Evolutionary conservation across 495 filamentous ascomycete species (phyloP), one percentile per base, ranked within the genome.

Genomic region (Hyaloscypha finlandica): DNA sequence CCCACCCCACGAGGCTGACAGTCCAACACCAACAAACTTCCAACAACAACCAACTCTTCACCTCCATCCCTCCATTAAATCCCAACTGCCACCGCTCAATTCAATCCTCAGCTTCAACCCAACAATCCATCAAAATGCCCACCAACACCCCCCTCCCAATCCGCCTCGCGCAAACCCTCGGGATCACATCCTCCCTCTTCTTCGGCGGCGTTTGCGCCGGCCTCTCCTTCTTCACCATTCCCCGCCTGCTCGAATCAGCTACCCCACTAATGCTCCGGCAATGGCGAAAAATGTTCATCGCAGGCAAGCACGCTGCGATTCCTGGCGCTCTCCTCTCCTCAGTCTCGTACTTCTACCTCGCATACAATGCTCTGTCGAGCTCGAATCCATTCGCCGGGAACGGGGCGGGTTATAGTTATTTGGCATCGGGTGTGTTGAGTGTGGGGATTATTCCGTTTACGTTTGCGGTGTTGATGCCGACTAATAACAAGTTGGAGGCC

Each of bases 181-280:
- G 82, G 64, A 75, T 88, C 64, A 79, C 83, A 42, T 66, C 81
- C 61, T 78, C 83, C 37, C 71, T 77, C 56, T 71, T 78, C 63
- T 68, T 77, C 22, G 65, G 74, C 71, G 85, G 84, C 66, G 68
- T 73, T 54, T 80, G 73, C 63, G 69, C 80, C 61, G 54, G 76
- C 54, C 54, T 83, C 61, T 84, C 81, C 22, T 68, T 76, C 73
- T 64, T 80, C 58, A 45, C 37, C 6, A 25, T 67, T 31, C 86
- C 86, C 5, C 76, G 79, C 56, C 69, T 88, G 14, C 78, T 88
- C 25, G 71, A 82, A 57, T 80, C 84, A 0, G 86, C 86, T 0
- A 71, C 78, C 6, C 78, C 82, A 0, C 69, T 87, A 12, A 77
- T 87, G 58, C 81, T 83, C 20, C 70, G 66, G 19, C 84, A 88